phyloP scores from a whole-genome alignment of 1,139 yeast genomes.

The Hyphopichia buzzinii region DNA sequence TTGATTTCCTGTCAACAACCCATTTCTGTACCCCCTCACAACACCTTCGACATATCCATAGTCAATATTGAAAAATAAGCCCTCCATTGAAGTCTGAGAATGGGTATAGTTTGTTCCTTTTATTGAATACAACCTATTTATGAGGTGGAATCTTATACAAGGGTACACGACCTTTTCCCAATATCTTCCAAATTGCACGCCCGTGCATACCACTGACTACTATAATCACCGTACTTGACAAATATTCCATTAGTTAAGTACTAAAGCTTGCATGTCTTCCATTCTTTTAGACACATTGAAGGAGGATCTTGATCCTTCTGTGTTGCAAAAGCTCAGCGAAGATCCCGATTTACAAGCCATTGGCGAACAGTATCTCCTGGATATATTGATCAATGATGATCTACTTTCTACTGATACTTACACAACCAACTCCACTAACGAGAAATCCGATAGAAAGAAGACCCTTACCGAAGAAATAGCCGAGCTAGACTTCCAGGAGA shows the following conservation, averaged over 20 bases:
- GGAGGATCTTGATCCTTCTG: slow-evolving; percentile 17
- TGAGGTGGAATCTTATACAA: too few species aligned
- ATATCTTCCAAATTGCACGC: too few species aligned
- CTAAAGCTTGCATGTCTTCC: slow-evolving; percentile 22
- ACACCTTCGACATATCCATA: slow-evolving; percentile 91
- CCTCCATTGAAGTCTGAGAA: slow-evolving; percentile 61
- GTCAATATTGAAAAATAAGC: slow-evolving; percentile 82
- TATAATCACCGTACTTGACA: too few species aligned
- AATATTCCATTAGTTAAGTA: too few species aligned
- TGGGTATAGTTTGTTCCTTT: too few species aligned
- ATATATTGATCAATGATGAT: slow-evolving; percentile 40
- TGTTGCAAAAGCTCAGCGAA: slow-evolving; percentile 8
- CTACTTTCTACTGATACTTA: slow-evolving; percentile 40
- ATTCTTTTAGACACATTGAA: slow-evolving; percentile 22
- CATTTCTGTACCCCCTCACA: slow-evolving; percentile 90
- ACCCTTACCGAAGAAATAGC: slow-evolving; percentile 48
- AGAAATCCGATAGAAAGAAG: slow-evolving; percentile 9
- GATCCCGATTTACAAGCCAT: slow-evolving; percentile 12
- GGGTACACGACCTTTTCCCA: too few species aligned
- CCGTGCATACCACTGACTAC: too few species aligned
- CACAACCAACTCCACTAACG: slow-evolving; percentile 25
- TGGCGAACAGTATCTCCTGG: slow-evolving; percentile 20
- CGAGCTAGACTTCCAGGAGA: slow-evolving; percentile 37
- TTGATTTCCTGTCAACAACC: slow-evolving; percentile 72
- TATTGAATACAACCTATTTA: too few species aligned